Percentiles rank a stretch among this genome's conserved stretches.
These are phyloP conservation scores for Trichoderma orchidacearum DNA, from an alignment of 495 filamentous ascomycete species.

Conservation along the genomic window DNA sequence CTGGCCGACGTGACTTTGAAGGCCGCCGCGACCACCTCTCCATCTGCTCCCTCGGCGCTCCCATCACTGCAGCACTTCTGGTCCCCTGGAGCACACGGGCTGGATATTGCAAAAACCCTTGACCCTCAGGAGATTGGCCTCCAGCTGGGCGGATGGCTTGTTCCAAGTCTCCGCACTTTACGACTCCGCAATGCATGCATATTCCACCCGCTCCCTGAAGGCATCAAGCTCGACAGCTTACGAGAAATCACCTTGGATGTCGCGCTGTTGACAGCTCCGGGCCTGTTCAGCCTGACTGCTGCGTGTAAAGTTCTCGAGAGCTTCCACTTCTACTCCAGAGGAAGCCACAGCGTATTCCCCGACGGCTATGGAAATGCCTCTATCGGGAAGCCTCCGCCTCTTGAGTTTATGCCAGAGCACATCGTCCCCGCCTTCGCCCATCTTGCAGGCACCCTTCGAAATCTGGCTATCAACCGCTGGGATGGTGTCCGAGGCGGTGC, in stretches of 20 bases:
- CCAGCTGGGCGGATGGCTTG: background rate
- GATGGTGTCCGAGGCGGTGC: background rate
- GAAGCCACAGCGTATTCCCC: background rate
- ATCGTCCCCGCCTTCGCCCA: background rate
- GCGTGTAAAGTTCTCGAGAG: background rate
- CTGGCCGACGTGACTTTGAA: background rate
- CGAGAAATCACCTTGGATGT: background rate
- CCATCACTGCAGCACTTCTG: background rate
- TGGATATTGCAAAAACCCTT: background rate
- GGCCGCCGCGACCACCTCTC: background rate
- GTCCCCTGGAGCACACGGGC: background rate
- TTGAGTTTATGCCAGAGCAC: background rate
- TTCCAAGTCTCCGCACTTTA: background rate
- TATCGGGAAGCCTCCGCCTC: background rate
- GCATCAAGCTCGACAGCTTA: background rate
- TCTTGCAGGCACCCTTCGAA: background rate
- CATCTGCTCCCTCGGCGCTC: background rate
- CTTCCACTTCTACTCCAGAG: background rate
- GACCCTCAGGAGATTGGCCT: background rate
- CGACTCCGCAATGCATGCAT: background rate
- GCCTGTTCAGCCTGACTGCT: background rate
- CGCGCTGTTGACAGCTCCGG: background rate
- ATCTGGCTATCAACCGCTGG: background rate
- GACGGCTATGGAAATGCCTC: background rate
- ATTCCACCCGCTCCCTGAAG: background rate